A percentile compares a stretch with the other conserved stretches of the same genome.
phyloP scores from a whole-genome alignment of 2,329 filamentous ascomycete species.

The Phyllosticta citrichinensis region DNA sequence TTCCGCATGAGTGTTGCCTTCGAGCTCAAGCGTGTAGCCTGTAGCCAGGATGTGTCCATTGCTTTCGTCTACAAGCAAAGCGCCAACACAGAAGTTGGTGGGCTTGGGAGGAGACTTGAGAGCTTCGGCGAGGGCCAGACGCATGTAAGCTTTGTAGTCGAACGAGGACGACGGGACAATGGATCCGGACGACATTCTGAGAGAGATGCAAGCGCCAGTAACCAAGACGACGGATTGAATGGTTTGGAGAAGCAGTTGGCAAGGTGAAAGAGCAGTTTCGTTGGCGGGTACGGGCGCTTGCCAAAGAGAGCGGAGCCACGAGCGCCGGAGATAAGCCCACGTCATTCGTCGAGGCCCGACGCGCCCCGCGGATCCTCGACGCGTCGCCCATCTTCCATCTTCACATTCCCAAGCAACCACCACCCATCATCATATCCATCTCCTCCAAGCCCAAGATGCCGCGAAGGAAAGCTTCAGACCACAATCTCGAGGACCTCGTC shows the following conservation, averaged over 20 bases:
- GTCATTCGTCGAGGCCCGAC: slow-evolving; percentile 1
- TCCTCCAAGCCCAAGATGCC: slow-evolving; percentile 5
- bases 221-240: not conserved
- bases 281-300: slow-evolving; percentile 10
- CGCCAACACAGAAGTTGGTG: slow-evolving; percentile 89
- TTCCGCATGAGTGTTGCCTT: slow-evolving; percentile 93
- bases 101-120: slow-evolving; percentile 72
- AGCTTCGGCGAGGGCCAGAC: slow-evolving; percentile 64
- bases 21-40: slow-evolving; percentile 83
- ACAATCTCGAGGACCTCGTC: slow-evolving; percentile 38
- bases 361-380: slow-evolving; percentile 12
- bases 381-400: slow-evolving; percentile 14
- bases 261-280: not conserved
- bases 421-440: not conserved
- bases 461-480: slow-evolving; percentile 7
- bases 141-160: slow-evolving; percentile 46
- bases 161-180: slow-evolving; percentile 15
- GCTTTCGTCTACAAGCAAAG: slow-evolving; percentile 59
- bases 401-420: too few species aligned
- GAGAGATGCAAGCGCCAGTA: slow-evolving; percentile 6
- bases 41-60: slow-evolving; percentile 57
- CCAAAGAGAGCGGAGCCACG: slow-evolving; percentile 10
- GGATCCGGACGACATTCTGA: not conserved
- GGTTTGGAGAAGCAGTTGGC: not conserved
- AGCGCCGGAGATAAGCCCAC: slow-evolving; percentile 13